Conservation (phyloP, 2,329 filamentous ascomycete genomes). For the Ophiosphaerella narmari region DNA sequence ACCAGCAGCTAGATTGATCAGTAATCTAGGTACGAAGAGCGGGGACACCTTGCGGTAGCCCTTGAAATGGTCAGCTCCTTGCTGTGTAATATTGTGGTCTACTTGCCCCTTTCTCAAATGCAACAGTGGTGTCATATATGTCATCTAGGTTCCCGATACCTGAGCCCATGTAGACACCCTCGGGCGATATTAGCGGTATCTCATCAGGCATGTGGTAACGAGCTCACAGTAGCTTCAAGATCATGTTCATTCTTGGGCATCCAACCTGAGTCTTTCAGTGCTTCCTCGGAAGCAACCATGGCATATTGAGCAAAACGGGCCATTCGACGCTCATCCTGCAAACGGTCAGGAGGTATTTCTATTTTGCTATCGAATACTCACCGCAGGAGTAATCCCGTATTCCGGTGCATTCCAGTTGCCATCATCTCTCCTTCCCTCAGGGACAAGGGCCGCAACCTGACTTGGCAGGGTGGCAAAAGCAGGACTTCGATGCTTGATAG, state of each 20-base stretch:
- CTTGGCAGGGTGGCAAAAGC: slow-evolving; percentile 77
- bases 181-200: slow-evolving; percentile 8
- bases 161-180: slow-evolving; percentile 90
- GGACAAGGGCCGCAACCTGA: slow-evolving; percentile 83
- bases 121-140: slow-evolving; percentile 80
- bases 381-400: slow-evolving; percentile 46
- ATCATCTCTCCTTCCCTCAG: slow-evolving; percentile 54
- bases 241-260: slow-evolving; percentile 64
- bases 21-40: slow-evolving; percentile 86
- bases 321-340: slow-evolving; percentile 73
- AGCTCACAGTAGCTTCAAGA: slow-evolving; percentile 68
- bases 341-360: slow-evolving; percentile 25
- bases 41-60: slow-evolving; percentile 94
- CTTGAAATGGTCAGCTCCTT: slow-evolving; percentile 49
- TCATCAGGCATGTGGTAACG: not conserved
- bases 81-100: too few species aligned
- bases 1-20: slow-evolving; percentile 94
- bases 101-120: slow-evolving; percentile 73
- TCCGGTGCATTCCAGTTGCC: slow-evolving; percentile 55
- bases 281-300: slow-evolving; percentile 83
- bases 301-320: slow-evolving; percentile 93
- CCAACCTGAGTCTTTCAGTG: slow-evolving; percentile 82
- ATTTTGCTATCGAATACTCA: slow-evolving; percentile 8
- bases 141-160: slow-evolving; percentile 95
- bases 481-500: slow-evolving; percentile 65